These are phyloP conservation scores for Sarocladium oryzae DNA, from an alignment of 2,329 filamentous ascomycete species.

Conservation along the genomic window DNA sequence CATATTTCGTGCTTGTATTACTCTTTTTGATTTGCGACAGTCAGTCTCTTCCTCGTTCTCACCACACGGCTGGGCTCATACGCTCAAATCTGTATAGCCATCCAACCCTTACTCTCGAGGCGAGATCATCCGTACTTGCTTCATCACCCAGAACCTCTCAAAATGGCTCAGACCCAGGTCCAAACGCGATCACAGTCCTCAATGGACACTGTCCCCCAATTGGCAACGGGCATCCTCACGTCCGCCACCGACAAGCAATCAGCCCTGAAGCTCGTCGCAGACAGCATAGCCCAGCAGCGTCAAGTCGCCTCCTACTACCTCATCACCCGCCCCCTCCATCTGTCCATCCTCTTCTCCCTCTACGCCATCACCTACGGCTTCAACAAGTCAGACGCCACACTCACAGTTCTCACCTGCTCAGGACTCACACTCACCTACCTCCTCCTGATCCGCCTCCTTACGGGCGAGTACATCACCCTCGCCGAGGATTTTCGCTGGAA, in stretches of 20 bases:
- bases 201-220: neutral
- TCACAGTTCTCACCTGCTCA: constrained; percentile 51
- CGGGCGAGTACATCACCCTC: constrained; percentile 53
- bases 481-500: constrained; percentile 59
- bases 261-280: constrained; percentile 67
- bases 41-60: too few species aligned
- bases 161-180: neutral
- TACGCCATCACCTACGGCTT: constrained; percentile 36
- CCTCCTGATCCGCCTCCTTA: constrained; percentile 52
- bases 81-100: too few species aligned
- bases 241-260: constrained; percentile 53
- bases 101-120: too few species aligned
- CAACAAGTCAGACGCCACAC: constrained; percentile 17
- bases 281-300: constrained; percentile 77
- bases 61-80: too few species aligned
- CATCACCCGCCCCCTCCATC: constrained; percentile 52
- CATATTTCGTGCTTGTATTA: too few species aligned
- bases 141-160: neutral
- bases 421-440: constrained; percentile 59
- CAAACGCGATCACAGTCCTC: neutral
- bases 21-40: too few species aligned
- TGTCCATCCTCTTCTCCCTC: constrained; percentile 38
- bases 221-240: constrained; percentile 30
- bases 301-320: constrained; percentile 58
- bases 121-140: neutral